These are phyloP conservation scores for Salix arbutifolia DNA, from an alignment of 345 rosid genomes.

Conservation along the genomic window DNA sequence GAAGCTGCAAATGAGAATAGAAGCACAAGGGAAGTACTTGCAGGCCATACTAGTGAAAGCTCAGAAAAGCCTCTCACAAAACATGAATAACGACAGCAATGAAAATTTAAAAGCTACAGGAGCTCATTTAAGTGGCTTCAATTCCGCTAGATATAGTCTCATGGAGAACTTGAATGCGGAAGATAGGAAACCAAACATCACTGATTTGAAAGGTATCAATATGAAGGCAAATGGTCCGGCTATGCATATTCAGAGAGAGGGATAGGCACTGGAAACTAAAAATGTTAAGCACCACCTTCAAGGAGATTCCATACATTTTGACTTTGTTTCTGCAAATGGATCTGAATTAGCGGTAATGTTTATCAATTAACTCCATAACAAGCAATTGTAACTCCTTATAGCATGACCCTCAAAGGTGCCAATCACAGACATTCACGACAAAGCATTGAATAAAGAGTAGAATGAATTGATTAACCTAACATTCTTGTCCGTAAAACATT, in stretches of 20 bases:
- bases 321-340: conserved; percentile 43
- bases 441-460: too few relatives aligned
- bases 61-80: conserved; percentile 44
- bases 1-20: conserved; percentile 78
- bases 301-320: conserved; percentile 39
- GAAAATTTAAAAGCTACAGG: conserved; percentile 26
- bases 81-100: conserved; percentile 13
- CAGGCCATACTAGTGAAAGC: conserved; percentile 68
- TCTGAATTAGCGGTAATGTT: conserved; percentile 14
- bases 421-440: too few relatives aligned
- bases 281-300: conserved; percentile 33
- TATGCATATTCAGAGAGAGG: conserved; percentile 23
- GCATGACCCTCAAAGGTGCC: not conserved
- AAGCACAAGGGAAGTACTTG: conserved; percentile 81
- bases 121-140: conserved; percentile 41
- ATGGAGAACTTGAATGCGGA: conserved; percentile 26
- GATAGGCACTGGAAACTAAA: conserved; percentile 17
- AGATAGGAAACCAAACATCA: conserved; percentile 23
- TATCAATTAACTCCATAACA: not conserved
- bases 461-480: not conserved
- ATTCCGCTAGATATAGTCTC: conserved; percentile 40
- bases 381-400: not conserved
- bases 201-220: conserved; percentile 9
- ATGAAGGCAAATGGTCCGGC: conserved; percentile 12
- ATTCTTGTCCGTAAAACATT: not conserved